Percentiles rank a stretch among this genome's conserved stretches.
phyloP scores from a whole-genome alignment of 2,329 filamentous ascomycete species.

The Pseudohalonectria lignicola region DNA sequence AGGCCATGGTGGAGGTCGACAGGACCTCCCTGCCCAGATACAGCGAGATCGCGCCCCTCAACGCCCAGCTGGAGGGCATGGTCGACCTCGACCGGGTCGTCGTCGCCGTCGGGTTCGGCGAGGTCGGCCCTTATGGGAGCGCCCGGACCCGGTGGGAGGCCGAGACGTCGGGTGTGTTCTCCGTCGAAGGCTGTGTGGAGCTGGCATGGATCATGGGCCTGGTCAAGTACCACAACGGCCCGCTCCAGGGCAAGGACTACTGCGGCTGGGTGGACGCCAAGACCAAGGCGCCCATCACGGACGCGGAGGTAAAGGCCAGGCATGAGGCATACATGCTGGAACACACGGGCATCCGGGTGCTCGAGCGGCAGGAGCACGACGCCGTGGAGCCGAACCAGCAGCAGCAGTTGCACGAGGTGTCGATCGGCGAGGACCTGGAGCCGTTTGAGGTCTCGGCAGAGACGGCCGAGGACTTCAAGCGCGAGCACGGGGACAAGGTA shows the following conservation, averaged over 20 bases:
- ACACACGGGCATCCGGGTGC: slow-evolving; percentile 20
- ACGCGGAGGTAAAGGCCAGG: slow-evolving; percentile 16
- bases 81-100: slow-evolving; percentile 23
- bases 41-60: slow-evolving; percentile 10
- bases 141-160: slow-evolving; percentile 64
- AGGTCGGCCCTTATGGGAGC: slow-evolving; percentile 52
- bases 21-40: background rate
- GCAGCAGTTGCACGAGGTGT: slow-evolving; percentile 21
- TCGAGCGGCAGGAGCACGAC: slow-evolving; percentile 14
- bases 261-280: slow-evolving; percentile 39
- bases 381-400: slow-evolving; percentile 13
- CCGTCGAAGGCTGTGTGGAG: slow-evolving; percentile 58
- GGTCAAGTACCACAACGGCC: slow-evolving; percentile 48
- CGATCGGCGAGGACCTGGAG: slow-evolving; percentile 17
- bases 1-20: slow-evolving; percentile 7
- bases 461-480: slow-evolving; percentile 17
- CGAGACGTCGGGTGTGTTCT: slow-evolving; percentile 57
- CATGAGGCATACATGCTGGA: slow-evolving; percentile 19
- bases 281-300: slow-evolving; percentile 14
- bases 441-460: slow-evolving; percentile 19
- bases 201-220: slow-evolving; percentile 68
- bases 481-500: slow-evolving; percentile 19
- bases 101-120: slow-evolving; percentile 26
- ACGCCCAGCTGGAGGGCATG: slow-evolving; percentile 19
- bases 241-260: slow-evolving; percentile 49